These are phyloP conservation scores for Fallopia convolvulus DNA, from an alignment of 148 eudicot species.

Conservation along the genomic window DNA sequence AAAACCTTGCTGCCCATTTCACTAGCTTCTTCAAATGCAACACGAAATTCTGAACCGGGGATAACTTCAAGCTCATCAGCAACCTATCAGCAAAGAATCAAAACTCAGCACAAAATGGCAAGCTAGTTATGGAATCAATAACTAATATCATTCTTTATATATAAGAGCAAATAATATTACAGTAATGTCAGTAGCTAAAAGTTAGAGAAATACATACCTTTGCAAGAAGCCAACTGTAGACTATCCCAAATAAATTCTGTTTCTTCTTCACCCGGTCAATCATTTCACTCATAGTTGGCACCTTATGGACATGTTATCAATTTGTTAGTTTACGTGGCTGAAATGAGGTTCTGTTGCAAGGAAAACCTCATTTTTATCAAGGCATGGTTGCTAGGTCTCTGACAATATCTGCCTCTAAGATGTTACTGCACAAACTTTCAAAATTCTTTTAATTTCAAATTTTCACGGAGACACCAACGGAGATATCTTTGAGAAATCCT, in stretches of 20 bases:
- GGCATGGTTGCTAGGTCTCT: no score
- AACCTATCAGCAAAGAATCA: conserved; percentile 34
- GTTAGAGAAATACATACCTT: conserved; percentile 42
- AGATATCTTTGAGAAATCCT: no score
- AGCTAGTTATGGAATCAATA: not conserved
- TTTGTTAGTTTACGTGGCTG: not conserved
- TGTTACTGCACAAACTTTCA: no score
- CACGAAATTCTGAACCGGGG: conserved; percentile 96
- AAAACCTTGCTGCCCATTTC: conserved; percentile 87
- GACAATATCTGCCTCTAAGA: no score
- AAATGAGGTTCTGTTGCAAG: not conserved
- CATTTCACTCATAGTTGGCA: conserved; percentile 85
- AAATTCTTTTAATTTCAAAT: no score
- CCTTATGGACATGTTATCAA: conserved; percentile 25
- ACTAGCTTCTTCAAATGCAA: conserved; percentile 90
- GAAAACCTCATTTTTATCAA: no score
- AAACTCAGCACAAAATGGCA: not conserved
- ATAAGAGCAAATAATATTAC: not conserved
- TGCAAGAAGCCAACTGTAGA: conserved; percentile 98
- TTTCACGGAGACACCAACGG: no score
- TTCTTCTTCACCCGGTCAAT: conserved; percentile 86
- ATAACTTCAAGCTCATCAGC: conserved; percentile 85
- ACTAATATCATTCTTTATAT: not conserved
- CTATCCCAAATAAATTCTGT: conserved; percentile 73
- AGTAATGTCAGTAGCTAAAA: not conserved